Evolutionary conservation across 1,284 basidiomycete genomes (phyloP).

Genomic region (Austroboletus niveus): DNA sequence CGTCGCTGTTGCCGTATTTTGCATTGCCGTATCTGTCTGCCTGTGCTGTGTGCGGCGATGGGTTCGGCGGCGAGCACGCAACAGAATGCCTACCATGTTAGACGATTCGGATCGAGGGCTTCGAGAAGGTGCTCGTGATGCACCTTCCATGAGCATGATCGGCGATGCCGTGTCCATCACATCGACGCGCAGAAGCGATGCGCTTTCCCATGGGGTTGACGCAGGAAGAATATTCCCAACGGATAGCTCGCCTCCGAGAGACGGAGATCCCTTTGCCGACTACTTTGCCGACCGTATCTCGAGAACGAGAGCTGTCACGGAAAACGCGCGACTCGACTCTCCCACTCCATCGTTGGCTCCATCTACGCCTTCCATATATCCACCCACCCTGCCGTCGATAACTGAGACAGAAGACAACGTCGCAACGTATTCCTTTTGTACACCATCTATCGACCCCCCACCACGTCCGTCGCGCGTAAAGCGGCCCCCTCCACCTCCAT

Average conservation of each 20-base stretch:
- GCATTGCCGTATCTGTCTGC: constrained; percentile 36
- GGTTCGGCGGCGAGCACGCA: constrained; percentile 33
- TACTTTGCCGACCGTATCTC: not conserved
- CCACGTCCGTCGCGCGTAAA: constrained; percentile 38
- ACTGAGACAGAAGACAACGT: not conserved
- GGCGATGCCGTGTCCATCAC: not conserved
- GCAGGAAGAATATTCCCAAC: not conserved
- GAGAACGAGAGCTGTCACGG: constrained; percentile 14
- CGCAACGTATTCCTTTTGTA: not conserved
- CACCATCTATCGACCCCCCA: constrained; percentile 24
- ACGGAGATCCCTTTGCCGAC: constrained; percentile 2
- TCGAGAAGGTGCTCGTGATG: constrained; percentile 20
- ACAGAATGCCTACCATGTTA: constrained; percentile 38
- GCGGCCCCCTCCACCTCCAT: constrained; percentile 8
- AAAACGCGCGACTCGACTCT: constrained; percentile 10
- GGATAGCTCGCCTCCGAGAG: not conserved
- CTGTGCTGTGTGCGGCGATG: constrained; percentile 41
- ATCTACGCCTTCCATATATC: constrained; percentile 18
- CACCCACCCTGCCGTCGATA: constrained; percentile 8
- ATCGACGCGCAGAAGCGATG: not conserved
- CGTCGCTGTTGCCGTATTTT: constrained; percentile 47
- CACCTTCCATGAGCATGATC: constrained; percentile 14
- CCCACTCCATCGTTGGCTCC: constrained; percentile 4
- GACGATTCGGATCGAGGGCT: constrained; percentile 31
- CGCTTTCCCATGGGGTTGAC: not conserved